A percentile compares a stretch with the other conserved stretches of the same genome.
phyloP scores from a whole-genome alignment of 495 filamentous ascomycete species.

The Pseudotulostoma volvatum region DNA sequence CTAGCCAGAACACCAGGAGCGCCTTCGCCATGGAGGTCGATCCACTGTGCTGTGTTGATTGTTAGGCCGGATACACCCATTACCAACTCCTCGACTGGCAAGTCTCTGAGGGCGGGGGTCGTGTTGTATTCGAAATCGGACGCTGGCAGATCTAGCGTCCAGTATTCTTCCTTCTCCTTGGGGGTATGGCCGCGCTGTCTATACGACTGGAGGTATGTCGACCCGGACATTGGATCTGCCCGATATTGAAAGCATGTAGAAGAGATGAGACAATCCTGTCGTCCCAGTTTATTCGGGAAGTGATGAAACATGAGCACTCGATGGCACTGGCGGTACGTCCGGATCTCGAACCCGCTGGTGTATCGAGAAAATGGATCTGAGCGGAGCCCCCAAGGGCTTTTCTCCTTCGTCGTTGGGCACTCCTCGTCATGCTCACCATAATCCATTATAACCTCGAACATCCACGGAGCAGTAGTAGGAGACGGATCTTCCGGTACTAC shows the following conservation, averaged over 20 bases:
- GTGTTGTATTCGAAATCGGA: constrained; percentile 6
- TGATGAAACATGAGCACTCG: constrained; percentile 22
- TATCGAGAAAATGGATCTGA: constrained; percentile 18
- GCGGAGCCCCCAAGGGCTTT: constrained; percentile 7
- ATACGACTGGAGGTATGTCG: background rate
- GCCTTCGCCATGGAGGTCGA: constrained; percentile 21
- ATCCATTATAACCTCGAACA: constrained; percentile 21
- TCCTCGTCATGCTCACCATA: constrained; percentile 18
- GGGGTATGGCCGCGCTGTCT: too few relatives aligned
- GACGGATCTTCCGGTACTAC: background rate
- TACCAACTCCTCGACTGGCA: constrained; percentile 6
- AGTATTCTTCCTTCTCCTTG: too few relatives aligned
- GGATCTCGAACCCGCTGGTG: constrained; percentile 13
- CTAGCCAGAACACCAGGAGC: constrained; percentile 8
- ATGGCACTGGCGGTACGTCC: constrained; percentile 18
- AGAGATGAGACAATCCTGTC: constrained; percentile 8
- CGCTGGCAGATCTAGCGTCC: constrained; percentile 3
- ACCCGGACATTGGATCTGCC: background rate
- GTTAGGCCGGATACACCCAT: too few relatives aligned
- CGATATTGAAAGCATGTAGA: constrained; percentile 3
- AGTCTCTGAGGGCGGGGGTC: background rate
- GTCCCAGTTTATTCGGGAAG: constrained; percentile 9
- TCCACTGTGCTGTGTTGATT: constrained; percentile 6
- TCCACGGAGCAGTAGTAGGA: constrained; percentile 10
- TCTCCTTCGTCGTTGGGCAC: constrained; percentile 1